Conservation (phyloP, 2,329 filamentous ascomycete species). For the Trichophyton rubrum region DNA sequence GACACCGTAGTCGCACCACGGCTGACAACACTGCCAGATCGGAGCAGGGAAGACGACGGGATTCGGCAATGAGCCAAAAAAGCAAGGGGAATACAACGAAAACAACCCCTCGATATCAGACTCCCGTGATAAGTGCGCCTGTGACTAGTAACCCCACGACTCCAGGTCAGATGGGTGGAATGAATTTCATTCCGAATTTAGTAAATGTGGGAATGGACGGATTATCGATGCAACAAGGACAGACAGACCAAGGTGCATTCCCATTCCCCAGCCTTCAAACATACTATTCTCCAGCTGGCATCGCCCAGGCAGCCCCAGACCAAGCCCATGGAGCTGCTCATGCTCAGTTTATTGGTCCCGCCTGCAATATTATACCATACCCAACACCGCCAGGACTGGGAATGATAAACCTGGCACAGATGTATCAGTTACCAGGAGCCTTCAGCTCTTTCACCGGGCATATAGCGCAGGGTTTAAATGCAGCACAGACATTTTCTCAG, state of each 20-base stretch:
- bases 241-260: background rate
- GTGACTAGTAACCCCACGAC: background rate
- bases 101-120: background rate
- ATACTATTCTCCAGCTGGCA: conserved; percentile 1
- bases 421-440: background rate
- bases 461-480: background rate
- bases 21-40: background rate
- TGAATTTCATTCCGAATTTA: background rate
- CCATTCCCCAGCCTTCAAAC: conserved; percentile 4
- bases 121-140: background rate
- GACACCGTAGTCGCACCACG: background rate
- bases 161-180: background rate
- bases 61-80: background rate
- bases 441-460: background rate
- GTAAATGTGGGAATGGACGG: conserved; percentile 7
- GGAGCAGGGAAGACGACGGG: background rate
- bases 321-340: conserved; percentile 4
- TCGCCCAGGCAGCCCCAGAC: background rate
- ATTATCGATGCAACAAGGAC: conserved; percentile 7
- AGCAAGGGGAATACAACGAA: background rate
- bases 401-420: background rate
- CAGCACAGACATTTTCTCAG: background rate
- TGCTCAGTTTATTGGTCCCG: background rate
- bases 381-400: background rate
- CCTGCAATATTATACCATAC: conserved; percentile 3